Percentiles rank a stretch among this genome's conserved stretches.
phyloP scores from a whole-genome alignment of 2,329 filamentous ascomycete species.

The Penicillium brasilianum region DNA sequence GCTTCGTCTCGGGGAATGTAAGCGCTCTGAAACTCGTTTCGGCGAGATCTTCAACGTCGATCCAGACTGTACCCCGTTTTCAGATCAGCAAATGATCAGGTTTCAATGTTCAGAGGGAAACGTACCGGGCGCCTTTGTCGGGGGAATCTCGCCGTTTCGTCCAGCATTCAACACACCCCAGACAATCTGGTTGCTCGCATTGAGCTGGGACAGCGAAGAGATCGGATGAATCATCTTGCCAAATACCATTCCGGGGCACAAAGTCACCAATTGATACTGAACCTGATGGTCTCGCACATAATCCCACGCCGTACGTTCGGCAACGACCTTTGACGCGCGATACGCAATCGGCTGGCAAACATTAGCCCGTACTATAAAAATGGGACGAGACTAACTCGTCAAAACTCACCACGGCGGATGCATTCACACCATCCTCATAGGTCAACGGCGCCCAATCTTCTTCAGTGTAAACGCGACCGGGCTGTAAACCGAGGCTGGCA shows the following conservation, averaged over 20 bases:
- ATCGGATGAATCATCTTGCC: slow-evolving; percentile 33
- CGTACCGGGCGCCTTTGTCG: slow-evolving; percentile 34
- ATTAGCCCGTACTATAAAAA: background rate
- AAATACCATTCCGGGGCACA: slow-evolving; percentile 38
- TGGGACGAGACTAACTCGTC: background rate
- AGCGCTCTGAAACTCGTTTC: slow-evolving; percentile 25
- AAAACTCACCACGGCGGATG: slow-evolving; percentile 24
- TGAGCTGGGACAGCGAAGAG: slow-evolving; percentile 28
- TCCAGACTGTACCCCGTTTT: slow-evolving; percentile 22
- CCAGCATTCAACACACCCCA: slow-evolving; percentile 35
- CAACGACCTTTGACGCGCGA: slow-evolving; percentile 33
- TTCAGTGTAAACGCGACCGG: slow-evolving; percentile 29
- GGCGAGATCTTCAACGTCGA: slow-evolving; percentile 32
- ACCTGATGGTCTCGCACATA: slow-evolving; percentile 28
- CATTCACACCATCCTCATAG: slow-evolving; percentile 32
- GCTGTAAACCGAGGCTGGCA: slow-evolving; percentile 26
- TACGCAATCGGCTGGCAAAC: slow-evolving; percentile 29
- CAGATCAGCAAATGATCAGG: background rate
- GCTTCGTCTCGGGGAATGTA: slow-evolving; percentile 16
- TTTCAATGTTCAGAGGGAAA: background rate
- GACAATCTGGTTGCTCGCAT: slow-evolving; percentile 38
- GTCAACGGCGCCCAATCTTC: slow-evolving; percentile 31
- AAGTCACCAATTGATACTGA: slow-evolving; percentile 23
- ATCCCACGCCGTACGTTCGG: slow-evolving; percentile 35
- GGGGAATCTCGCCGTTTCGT: slow-evolving; percentile 27